phyloP scores from a whole-genome alignment of 2,329 filamentous ascomycete species.

The Sphaerostilbella broomeana region DNA sequence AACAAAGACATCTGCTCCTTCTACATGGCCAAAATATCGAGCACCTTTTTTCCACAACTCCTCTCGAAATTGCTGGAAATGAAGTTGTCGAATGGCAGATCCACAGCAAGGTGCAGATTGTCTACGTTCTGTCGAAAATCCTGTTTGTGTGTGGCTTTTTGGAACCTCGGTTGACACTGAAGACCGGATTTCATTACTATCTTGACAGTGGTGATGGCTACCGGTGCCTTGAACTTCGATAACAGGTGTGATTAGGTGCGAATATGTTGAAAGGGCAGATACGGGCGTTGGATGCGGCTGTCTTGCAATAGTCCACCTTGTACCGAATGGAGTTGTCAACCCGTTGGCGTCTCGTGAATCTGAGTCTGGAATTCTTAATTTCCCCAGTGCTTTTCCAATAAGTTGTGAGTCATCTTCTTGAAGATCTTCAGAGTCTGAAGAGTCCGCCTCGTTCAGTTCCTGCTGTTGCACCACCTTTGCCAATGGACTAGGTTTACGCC shows the following conservation, averaged over 20 bases:
- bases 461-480: neutral
- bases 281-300: slow-evolving; percentile 2
- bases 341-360: neutral
- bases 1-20: slow-evolving; percentile 21
- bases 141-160: too few relatives aligned
- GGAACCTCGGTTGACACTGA: too few relatives aligned
- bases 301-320: slow-evolving; percentile 3
- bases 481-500: neutral
- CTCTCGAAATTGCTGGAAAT: slow-evolving; percentile 21
- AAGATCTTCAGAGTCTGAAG: neutral
- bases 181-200: too few relatives aligned
- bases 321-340: slow-evolving; percentile 1
- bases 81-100: slow-evolving; percentile 15
- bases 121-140: slow-evolving; percentile 2
- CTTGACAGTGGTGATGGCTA: too few relatives aligned
- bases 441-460: neutral
- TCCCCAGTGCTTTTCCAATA: neutral
- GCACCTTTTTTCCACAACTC: slow-evolving; percentile 18
- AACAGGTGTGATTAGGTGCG: neutral
- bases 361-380: neutral
- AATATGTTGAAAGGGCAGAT: neutral
- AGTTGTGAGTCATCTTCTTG: neutral
- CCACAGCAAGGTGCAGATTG: neutral
- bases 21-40: slow-evolving; percentile 13
- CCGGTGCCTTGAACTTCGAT: slow-evolving; percentile 4